Evolutionary conservation across 768 basidiomycete genomes (phyloP).

Genomic region (Amyloporia xantha): DNA sequence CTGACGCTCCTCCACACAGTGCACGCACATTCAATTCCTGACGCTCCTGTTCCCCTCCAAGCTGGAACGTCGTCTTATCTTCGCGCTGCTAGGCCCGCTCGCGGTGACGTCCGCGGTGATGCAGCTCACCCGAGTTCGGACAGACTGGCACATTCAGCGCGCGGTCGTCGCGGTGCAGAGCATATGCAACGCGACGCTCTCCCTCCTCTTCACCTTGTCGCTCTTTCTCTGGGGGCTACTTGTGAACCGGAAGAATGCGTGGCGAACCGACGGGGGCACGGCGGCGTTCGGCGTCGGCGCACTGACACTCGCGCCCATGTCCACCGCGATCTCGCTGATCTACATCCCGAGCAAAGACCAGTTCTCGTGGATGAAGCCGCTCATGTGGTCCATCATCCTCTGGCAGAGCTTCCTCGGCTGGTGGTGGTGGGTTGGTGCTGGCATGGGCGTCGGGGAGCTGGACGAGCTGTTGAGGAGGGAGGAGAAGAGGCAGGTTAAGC

Average conservation of each 20-base stretch:
- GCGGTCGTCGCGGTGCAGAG: slow-evolving; percentile 76
- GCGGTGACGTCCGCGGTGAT: slow-evolving; percentile 80
- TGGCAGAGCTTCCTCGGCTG: slow-evolving; percentile 98
- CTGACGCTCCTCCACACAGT: too few relatives aligned
- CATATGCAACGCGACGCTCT: slow-evolving; percentile 92
- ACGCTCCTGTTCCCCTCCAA: slow-evolving; percentile 90
- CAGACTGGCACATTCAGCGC: slow-evolving; percentile 32
- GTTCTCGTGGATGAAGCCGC: slow-evolving; percentile 84
- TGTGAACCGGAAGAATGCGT: slow-evolving; percentile 85
- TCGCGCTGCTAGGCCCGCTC: slow-evolving; percentile 80
- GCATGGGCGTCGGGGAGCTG: slow-evolving; percentile 70
- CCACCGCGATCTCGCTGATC: slow-evolving; percentile 81
- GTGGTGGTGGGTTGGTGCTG: slow-evolving; percentile 99
- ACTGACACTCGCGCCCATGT: slow-evolving; percentile 69
- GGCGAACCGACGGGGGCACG: slow-evolving; percentile 95
- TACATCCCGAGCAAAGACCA: slow-evolving; percentile 80
- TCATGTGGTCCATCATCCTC: slow-evolving; percentile 86
- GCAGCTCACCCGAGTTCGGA: slow-evolving; percentile 71
- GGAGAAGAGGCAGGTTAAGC: slow-evolving; percentile 48
- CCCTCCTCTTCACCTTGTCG: slow-evolving; percentile 84
- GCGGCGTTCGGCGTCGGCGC: slow-evolving; percentile 94
- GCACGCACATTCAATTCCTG: slow-evolving; percentile 96
- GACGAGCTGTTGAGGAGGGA: slow-evolving; percentile 50
- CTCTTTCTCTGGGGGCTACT: slow-evolving; percentile 91
- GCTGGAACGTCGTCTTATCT: slow-evolving; percentile 82